Conservation (phyloP, 345 rosid species). For the Mercurialis annua region DNA sequence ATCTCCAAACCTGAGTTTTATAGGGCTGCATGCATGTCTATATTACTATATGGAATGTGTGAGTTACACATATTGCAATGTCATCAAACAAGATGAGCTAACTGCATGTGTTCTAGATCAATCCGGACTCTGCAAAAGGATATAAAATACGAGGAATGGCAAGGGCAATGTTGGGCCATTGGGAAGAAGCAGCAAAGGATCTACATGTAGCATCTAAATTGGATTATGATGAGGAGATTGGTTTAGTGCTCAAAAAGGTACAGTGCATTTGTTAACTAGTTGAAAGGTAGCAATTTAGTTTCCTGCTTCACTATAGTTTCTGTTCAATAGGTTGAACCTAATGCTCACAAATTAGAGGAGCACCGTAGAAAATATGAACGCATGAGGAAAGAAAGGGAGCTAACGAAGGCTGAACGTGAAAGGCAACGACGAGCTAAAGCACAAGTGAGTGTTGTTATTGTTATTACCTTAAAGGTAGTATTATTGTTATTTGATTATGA, state of each 20-base stretch:
- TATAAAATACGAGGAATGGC: conserved; percentile 84
- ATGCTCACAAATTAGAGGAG: conserved; percentile 65
- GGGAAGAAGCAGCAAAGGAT: conserved; percentile 81
- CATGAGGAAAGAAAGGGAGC: conserved; percentile 58
- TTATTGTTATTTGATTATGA: not conserved
- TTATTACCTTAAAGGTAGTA: not conserved
- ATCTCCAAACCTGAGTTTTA: conserved; percentile 9
- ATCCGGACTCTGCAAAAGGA: conserved; percentile 87
- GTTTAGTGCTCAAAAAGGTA: conserved; percentile 66
- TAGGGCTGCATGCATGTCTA: conserved; percentile 3
- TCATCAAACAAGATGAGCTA: not conserved
- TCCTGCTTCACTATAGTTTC: conserved; percentile 10
- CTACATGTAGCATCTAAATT: conserved; percentile 74
- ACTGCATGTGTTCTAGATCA: conserved; percentile 46
- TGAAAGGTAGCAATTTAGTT: not conserved
- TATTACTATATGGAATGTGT: conserved; percentile 7
- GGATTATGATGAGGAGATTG: conserved; percentile 83
- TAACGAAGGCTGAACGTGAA: conserved; percentile 45
- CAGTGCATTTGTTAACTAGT: not conserved
- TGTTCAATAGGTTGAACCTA: conserved; percentile 68
- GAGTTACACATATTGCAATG: conserved; percentile 4
- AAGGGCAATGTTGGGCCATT: conserved; percentile 63
- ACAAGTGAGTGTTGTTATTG: conserved; percentile 37
- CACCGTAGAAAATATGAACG: conserved; percentile 72
- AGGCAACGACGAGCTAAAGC: conserved; percentile 46